Evolutionary conservation across 148 eudicot species (phyloP), one percentile per base, ranked within the genome.

Genomic region (Rhododendron ovatum): DNA sequence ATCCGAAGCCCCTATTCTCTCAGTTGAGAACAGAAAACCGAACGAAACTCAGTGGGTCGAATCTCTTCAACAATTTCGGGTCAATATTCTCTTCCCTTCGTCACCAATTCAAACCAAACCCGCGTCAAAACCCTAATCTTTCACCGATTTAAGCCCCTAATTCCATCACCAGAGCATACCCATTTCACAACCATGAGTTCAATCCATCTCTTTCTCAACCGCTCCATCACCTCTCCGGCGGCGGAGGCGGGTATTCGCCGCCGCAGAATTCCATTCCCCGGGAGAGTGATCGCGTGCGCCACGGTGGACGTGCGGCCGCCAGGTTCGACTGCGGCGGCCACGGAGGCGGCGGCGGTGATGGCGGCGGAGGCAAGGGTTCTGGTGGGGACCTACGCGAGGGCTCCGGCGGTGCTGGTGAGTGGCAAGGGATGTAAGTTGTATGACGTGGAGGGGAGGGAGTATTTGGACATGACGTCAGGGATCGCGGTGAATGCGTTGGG

Each of bases 401-500:
- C 93, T 43, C 95, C 94, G 28, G 88, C 95, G 1, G 99, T 96
- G 22, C 73, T 96, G 3, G 82, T 90, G 20, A 93, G 94, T 89
- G 98, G 99, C 82, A 92, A 89, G 41, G 99, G 99, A 0, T 96
- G 98, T 89, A 95, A 92, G 84, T 83, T 96, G 87, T 95, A 83
- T 35, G 98, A 95, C 88, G 80, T 91, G 78, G 98, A 96, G 22
- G 99, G 99, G 88, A 86, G 77, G 11, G 95, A 95, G 89, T 96
- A 94, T 90, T 81, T 96, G 90, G 99, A 96, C 87, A 55, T 96
- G 90, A 90, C 94, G 4, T 92, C 98, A 2, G 99, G 99, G 77
- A 93, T 96, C 87, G 98, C 98, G 1, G 99, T 95, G 5, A 96
- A 95, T 92, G 94, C 98, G 0, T 93, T 96, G 4, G 99, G 99